These are phyloP conservation scores for Drechslerella stenobrocha DNA, from an alignment of 2,329 filamentous ascomycete species.

Conservation along the genomic window DNA sequence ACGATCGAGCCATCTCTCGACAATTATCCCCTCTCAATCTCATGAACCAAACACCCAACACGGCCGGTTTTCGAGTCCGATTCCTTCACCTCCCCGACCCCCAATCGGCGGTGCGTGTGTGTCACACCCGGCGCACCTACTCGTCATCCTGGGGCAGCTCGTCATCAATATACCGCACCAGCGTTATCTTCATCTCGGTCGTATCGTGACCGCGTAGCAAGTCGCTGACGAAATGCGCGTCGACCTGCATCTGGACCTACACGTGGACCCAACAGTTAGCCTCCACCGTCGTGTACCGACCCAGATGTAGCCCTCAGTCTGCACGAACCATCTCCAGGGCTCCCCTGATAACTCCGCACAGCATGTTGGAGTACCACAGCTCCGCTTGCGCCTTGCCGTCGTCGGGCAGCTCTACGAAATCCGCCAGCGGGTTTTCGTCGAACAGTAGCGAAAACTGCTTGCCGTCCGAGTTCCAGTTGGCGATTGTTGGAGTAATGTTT, in stretches of 20 bases:
- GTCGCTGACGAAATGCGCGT: slow-evolving; percentile 94
- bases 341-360: slow-evolving; percentile 88
- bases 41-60: too few species aligned
- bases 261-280: slow-evolving; percentile 6
- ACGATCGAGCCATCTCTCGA: too few species aligned
- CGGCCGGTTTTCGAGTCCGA: too few species aligned
- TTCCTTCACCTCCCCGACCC: too few species aligned
- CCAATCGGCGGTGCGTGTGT: too few species aligned
- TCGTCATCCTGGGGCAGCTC: slow-evolving; percentile 97
- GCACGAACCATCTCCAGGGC: slow-evolving; percentile 87
- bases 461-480: slow-evolving; percentile 93
- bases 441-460: slow-evolving; percentile 96
- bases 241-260: slow-evolving; percentile 90
- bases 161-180: slow-evolving; percentile 94
- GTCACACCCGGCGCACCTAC: slow-evolving; percentile 59
- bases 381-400: slow-evolving; percentile 95
- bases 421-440: slow-evolving; percentile 93
- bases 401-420: slow-evolving; percentile 96
- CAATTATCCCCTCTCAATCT: too few species aligned
- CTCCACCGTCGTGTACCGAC: background rate
- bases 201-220: slow-evolving; percentile 89
- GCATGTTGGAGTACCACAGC: slow-evolving; percentile 96
- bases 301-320: slow-evolving; percentile 13
- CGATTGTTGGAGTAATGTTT: slow-evolving; percentile 89
- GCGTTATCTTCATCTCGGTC: slow-evolving; percentile 91